Evolutionary conservation across 1,284 basidiomycete species (phyloP).

Genomic region (Cryptococcus depauperatus): DNA sequence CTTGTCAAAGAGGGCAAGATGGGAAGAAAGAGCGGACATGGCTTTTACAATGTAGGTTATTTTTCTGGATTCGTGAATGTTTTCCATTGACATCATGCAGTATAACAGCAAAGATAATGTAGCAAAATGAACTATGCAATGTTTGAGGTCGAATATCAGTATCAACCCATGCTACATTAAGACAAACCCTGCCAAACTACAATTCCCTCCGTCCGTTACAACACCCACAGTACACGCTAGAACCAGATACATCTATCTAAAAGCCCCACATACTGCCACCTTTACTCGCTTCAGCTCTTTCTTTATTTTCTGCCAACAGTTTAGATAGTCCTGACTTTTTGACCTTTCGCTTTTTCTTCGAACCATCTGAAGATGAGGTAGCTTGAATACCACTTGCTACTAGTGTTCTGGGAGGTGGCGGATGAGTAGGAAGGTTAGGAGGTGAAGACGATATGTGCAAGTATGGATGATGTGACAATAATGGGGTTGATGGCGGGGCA

Average conservation of each 20-base stretch:
- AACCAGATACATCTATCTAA: conserved; percentile 3
- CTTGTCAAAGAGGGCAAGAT: conserved; percentile 51
- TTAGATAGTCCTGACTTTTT: conserved; percentile 41
- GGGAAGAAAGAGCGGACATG: conserved; percentile 50
- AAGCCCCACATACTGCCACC: conserved; percentile 28
- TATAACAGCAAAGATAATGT: too few relatives aligned
- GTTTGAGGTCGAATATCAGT: neutral
- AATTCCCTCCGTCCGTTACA: neutral
- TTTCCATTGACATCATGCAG: too few relatives aligned
- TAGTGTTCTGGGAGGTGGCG: conserved; percentile 25
- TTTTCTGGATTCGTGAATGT: too few relatives aligned
- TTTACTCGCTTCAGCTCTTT: conserved; percentile 20
- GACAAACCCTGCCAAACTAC: neutral
- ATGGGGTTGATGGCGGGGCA: neutral
- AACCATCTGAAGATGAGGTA: conserved; percentile 4
- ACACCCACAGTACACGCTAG: too few relatives aligned
- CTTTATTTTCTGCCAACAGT: conserved; percentile 41
- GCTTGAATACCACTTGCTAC: neutral
- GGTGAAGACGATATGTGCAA: conserved; percentile 28
- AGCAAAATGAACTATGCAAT: conserved; percentile 4
- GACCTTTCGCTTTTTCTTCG: conserved; percentile 30
- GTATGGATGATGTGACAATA: conserved; percentile 17
- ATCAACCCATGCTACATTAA: neutral
- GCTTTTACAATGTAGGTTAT: conserved; percentile 44
- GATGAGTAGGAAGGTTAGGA: conserved; percentile 36